Evolutionary conservation across 352 stramenopile genomes (phyloP).

Genomic region (Globisporangium ultimum): DNA sequence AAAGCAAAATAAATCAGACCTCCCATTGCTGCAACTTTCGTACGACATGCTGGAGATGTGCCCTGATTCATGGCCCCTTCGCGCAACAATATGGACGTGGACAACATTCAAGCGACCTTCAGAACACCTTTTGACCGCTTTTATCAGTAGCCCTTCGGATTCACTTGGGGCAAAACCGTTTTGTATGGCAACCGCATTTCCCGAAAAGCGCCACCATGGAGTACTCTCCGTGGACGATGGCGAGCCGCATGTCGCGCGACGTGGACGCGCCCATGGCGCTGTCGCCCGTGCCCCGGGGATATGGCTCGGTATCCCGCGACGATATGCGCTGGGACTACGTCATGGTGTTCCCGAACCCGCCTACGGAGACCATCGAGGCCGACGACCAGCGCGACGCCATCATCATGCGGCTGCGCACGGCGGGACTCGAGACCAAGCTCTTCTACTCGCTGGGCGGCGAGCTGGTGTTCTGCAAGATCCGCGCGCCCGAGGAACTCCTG

Average conservation of each 20-base stretch:
- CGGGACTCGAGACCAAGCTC: constrained; percentile 65
- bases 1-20: background rate
- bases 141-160: background rate
- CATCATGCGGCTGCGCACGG: constrained; percentile 58
- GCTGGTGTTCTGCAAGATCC: constrained; percentile 84
- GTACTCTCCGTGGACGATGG: constrained; percentile 17
- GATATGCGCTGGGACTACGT: constrained; percentile 76
- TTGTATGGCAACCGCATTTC: background rate
- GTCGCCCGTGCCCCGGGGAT: constrained; percentile 31
- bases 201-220: constrained; percentile 3
- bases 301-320: constrained; percentile 41
- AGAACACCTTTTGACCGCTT: constrained; percentile 1
- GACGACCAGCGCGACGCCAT: constrained; percentile 76
- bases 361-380: constrained; percentile 51
- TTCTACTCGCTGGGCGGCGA: constrained; percentile 69
- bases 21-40: background rate
- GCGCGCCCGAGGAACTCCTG: constrained; percentile 68
- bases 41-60: background rate
- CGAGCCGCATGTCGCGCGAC: constrained; percentile 19
- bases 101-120: constrained; percentile 7
- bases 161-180: background rate
- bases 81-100: background rate
- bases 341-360: constrained; percentile 79
- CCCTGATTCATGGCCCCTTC: constrained; percentile 14
- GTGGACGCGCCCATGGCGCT: constrained; percentile 21